Evolutionary conservation across 768 basidiomycete species (phyloP).

Genomic region (Agrocybe chaxingu): DNA sequence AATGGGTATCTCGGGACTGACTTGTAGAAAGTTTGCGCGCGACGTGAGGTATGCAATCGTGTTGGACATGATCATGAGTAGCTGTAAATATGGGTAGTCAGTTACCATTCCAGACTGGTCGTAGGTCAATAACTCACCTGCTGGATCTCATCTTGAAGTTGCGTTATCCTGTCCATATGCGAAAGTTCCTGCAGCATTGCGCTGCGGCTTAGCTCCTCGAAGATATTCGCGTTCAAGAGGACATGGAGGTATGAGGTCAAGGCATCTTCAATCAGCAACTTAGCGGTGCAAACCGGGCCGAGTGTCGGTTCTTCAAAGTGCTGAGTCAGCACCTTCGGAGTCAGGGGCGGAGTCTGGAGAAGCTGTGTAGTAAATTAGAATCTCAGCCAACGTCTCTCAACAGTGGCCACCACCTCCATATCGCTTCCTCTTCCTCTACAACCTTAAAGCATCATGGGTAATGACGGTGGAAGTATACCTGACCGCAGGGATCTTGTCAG

Average conservation of each 20-base stretch:
- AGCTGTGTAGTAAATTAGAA: too few species aligned
- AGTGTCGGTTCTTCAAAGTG: background rate
- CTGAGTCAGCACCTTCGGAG: background rate
- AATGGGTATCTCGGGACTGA: conserved; percentile 77
- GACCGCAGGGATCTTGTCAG: conserved; percentile 78
- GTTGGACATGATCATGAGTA: conserved; percentile 86
- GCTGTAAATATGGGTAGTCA: conserved; percentile 33
- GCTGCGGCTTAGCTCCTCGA: conserved; percentile 34
- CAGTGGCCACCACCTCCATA: background rate
- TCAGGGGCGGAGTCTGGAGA: too few species aligned
- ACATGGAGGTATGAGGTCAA: conserved; percentile 10
- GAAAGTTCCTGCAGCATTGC: conserved; percentile 91
- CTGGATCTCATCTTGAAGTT: conserved; percentile 93
- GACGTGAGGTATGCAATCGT: conserved; percentile 78
- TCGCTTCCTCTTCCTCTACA: background rate
- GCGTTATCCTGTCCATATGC: conserved; percentile 95
- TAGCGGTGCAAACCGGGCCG: too few species aligned
- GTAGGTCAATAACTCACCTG: conserved; percentile 41
- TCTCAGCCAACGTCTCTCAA: background rate
- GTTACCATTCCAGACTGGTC: background rate
- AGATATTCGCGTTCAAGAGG: conserved; percentile 12
- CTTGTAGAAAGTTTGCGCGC: conserved; percentile 72
- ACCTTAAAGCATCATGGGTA: conserved; percentile 54
- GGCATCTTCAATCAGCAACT: background rate
- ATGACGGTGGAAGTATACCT: conserved; percentile 87